A percentile compares a stretch with the other conserved stretches of the same genome.
Conservation (phyloP, 495 filamentous ascomycete species). For the Apiosordaria backusii region DNA sequence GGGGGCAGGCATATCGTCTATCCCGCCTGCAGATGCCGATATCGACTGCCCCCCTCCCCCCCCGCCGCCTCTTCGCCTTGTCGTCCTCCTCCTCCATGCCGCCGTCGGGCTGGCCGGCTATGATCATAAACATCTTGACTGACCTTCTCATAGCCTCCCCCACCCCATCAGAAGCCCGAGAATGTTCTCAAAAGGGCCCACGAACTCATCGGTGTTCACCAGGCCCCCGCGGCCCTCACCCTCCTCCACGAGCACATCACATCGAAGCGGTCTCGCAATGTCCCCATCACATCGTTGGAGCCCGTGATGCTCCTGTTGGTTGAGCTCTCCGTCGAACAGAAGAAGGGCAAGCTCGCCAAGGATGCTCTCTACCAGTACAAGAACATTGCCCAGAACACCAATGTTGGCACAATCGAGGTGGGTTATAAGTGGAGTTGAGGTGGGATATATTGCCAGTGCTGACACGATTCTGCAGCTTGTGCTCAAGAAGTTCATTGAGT, state of each 20-base stretch:
- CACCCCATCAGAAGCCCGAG: constrained; percentile 94
- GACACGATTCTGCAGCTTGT: constrained; percentile 58
- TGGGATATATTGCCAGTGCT: constrained; percentile 22
- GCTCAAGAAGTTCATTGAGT: constrained; percentile 93
- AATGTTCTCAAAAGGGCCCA: constrained; percentile 98
- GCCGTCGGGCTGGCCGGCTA: not conserved
- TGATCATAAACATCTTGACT: not conserved
- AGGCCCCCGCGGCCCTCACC: constrained; percentile 84
- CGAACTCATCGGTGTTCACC: constrained; percentile 96
- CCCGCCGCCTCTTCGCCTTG: constrained; percentile 10
- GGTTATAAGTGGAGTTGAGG: constrained; percentile 6
- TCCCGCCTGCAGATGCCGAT: not conserved
- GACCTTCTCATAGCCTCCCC: constrained; percentile 69
- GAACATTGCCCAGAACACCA: constrained; percentile 98
- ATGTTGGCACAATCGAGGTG: constrained; percentile 95
- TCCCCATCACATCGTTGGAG: constrained; percentile 92
- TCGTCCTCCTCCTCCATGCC: constrained; percentile 15
- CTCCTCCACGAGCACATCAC: constrained; percentile 99
- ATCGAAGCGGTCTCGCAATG: constrained; percentile 94
- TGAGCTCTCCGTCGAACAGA: constrained; percentile 91
- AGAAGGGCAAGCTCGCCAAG: constrained; percentile 97
- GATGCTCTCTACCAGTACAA: constrained; percentile 99
- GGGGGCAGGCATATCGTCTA: not conserved
- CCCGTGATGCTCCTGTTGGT: constrained; percentile 98
- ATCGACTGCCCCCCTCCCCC: constrained; percentile 3